phyloP scores from a whole-genome alignment of 495 filamentous ascomycete genomes.

The Oidiodendron maius region DNA sequence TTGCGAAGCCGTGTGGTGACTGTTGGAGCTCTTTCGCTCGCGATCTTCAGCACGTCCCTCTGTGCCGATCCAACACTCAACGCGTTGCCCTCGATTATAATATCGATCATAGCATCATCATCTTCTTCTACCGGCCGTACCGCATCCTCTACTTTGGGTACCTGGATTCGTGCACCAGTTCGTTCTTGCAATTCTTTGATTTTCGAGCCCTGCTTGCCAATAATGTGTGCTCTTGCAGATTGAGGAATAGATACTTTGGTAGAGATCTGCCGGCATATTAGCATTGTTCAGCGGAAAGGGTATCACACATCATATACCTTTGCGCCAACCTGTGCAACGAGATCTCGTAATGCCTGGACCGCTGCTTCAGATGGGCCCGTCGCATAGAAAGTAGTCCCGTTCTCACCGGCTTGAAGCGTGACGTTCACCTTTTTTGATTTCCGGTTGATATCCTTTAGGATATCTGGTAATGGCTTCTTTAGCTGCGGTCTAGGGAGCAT shows the following conservation, averaged over 20 bases:
- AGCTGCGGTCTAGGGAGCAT: constrained; percentile 67
- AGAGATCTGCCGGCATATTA: constrained; percentile 50
- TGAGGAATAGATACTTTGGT: constrained; percentile 73
- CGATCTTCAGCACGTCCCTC: constrained; percentile 76
- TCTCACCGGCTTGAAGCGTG: constrained; percentile 60
- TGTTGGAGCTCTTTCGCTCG: constrained; percentile 75
- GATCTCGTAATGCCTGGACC: constrained; percentile 70
- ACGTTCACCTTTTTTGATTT: constrained; percentile 82
- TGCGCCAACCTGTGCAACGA: constrained; percentile 74
- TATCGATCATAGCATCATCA: constrained; percentile 74
- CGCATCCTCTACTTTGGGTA: constrained; percentile 71
- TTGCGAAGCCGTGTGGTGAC: constrained; percentile 70
- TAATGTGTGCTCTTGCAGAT: constrained; percentile 77
- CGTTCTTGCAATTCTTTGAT: constrained; percentile 82
- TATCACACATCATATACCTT: constrained; percentile 52
- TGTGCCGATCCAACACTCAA: constrained; percentile 75
- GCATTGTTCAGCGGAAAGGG: background rate
- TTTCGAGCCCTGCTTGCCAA: constrained; percentile 83
- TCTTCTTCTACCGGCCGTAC: constrained; percentile 52
- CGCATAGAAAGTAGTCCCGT: constrained; percentile 72
- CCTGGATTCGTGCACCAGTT: constrained; percentile 79
- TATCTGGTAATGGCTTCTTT: constrained; percentile 75
- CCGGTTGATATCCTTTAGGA: constrained; percentile 81
- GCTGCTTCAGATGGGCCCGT: constrained; percentile 72
- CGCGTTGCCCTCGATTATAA: constrained; percentile 84